Percentiles rank a stretch among this genome's conserved stretches.
Conservation (phyloP, 805 yeast species). For the Saccharomyces kudriavzevii region DNA sequence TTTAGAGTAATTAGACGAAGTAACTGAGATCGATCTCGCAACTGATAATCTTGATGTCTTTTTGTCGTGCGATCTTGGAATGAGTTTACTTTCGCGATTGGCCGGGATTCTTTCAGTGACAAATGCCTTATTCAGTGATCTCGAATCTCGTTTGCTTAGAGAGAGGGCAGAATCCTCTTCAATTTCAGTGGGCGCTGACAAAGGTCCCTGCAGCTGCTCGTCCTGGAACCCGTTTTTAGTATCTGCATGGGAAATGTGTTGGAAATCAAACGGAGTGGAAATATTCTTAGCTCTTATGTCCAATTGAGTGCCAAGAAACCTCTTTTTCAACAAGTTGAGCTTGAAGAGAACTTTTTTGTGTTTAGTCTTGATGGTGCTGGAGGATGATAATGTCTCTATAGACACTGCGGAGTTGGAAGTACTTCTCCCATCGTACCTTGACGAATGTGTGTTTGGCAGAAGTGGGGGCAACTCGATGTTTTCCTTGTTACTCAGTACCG, state of each 20-base stretch:
- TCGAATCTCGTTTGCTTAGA: background rate
- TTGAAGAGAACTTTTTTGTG: background rate
- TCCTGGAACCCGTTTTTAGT: conserved; percentile 8
- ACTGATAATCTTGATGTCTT: background rate
- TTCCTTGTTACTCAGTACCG: conserved; percentile 24
- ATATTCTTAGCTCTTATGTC: conserved; percentile 14
- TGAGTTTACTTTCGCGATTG: background rate
- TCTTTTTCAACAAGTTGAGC: background rate
- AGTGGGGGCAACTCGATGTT: conserved; percentile 30
- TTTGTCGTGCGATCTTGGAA: background rate
- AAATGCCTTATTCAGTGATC: conserved; percentile 10
- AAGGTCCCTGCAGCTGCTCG: background rate
- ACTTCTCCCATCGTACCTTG: background rate
- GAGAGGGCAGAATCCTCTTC: background rate
- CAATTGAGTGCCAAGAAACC: background rate
- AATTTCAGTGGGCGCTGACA: background rate
- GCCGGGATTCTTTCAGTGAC: conserved; percentile 11
- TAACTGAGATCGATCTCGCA: conserved; percentile 4
- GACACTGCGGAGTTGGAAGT: background rate
- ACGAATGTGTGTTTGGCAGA: conserved; percentile 6
- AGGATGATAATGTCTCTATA: background rate
- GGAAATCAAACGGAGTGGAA: conserved; percentile 34
- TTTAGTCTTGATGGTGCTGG: background rate
- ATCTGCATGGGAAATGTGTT: conserved; percentile 34
- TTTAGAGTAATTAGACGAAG: conserved; percentile 12